phyloP scores from a whole-genome alignment of 805 yeast species.

The Starmerella apis region DNA sequence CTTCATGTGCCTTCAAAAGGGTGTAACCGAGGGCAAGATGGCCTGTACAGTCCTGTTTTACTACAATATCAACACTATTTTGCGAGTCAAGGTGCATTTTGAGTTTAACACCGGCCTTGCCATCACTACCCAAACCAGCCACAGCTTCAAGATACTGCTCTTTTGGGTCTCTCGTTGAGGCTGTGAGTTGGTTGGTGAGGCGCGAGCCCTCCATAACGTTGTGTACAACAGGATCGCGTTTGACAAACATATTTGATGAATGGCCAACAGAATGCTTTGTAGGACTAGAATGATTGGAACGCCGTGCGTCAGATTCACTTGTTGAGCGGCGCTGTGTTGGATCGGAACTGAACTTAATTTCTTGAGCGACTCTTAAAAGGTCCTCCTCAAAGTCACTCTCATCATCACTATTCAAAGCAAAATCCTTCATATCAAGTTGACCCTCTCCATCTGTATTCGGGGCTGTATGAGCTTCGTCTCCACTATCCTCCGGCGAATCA shows the following conservation, averaged over 20 bases:
- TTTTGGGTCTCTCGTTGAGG: slow-evolving; percentile 19
- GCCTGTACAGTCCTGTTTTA: slow-evolving; percentile 37
- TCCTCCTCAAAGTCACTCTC: slow-evolving; percentile 36
- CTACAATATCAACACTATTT: slow-evolving; percentile 30
- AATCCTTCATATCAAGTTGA: slow-evolving; percentile 21
- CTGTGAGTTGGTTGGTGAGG: slow-evolving; percentile 14
- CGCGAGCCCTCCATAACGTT: slow-evolving; percentile 7
- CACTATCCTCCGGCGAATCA: slow-evolving; percentile 12
- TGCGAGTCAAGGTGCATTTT: slow-evolving; percentile 32
- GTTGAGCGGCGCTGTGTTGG: not conserved
- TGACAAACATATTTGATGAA: slow-evolving; percentile 9
- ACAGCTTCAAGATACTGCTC: slow-evolving; percentile 24
- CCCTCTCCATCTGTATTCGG: slow-evolving; percentile 18
- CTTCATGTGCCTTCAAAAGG: slow-evolving; percentile 30
- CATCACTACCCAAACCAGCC: slow-evolving; percentile 13
- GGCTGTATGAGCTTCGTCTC: not conserved
- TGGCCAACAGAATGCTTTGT: not conserved
- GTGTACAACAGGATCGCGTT: slow-evolving; percentile 2
- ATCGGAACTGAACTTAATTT: slow-evolving; percentile 8
- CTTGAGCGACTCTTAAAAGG: slow-evolving; percentile 31
- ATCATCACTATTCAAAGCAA: slow-evolving; percentile 36
- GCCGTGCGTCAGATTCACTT: not conserved
- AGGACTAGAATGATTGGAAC: slow-evolving; percentile 4
- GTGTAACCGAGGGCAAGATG: slow-evolving; percentile 49
- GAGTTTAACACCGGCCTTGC: slow-evolving; percentile 18